Evolutionary conservation across 176 grass and related monocot species (phyloP).

Genomic region (Saccharum spontaneum): DNA sequence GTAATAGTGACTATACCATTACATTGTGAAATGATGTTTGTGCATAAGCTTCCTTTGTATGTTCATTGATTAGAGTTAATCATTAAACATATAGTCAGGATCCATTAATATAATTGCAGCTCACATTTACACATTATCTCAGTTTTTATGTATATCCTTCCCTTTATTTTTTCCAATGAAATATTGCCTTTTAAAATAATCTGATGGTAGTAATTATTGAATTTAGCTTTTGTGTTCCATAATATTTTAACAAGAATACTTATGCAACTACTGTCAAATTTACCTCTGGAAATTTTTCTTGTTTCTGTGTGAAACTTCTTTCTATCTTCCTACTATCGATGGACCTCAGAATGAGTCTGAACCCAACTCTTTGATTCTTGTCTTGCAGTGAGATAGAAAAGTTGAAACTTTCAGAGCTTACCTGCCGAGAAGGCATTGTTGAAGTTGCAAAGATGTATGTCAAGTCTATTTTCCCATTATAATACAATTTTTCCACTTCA

Average conservation of each 20-base stretch:
- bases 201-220: not conserved
- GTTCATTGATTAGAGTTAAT: not conserved
- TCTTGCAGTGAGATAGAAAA: conserved; percentile 88
- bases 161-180: not conserved
- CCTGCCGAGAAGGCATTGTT: conserved; percentile 83
- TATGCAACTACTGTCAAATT: not conserved
- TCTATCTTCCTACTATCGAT: not conserved
- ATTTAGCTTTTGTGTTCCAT: not conserved
- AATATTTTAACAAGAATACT: not conserved
- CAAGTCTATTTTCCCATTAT: not conserved
- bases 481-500: not conserved
- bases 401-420: conserved; percentile 87
- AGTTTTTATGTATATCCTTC: not conserved
- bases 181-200: not conserved
- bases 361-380: not conserved
- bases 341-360: conserved; percentile 4
- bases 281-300: not conserved
- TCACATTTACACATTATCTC: not conserved
- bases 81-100: not conserved
- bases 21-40: not conserved
- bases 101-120: not conserved
- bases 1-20: not conserved
- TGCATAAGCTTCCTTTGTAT: not conserved
- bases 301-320: not conserved
- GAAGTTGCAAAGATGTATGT: conserved; percentile 89